A percentile compares a stretch with the other conserved stretches of the same genome.
Evolutionary conservation across 768 basidiomycete species (phyloP).

Genomic region (Phlebiopsis flavidoalba): DNA sequence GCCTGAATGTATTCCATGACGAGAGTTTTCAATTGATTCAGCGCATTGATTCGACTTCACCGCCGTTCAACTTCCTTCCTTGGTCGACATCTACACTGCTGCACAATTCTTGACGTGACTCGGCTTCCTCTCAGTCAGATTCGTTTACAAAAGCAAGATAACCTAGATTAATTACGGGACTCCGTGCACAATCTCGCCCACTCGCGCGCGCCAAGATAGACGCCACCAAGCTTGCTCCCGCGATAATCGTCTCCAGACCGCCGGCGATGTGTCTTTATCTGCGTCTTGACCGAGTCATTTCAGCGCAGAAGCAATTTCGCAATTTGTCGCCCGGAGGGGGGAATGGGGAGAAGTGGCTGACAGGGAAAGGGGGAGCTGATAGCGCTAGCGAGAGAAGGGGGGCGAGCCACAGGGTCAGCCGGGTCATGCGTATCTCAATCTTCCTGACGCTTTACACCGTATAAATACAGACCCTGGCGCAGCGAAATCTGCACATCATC

Average conservation of each 20-base stretch:
- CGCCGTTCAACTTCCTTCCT: no score
- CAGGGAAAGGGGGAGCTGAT: background rate
- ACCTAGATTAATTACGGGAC: background rate
- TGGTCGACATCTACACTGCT: no score
- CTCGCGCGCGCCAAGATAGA: background rate
- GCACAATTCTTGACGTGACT: no score
- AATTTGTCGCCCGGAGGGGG: background rate
- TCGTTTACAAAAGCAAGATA: background rate
- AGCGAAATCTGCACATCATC: no score
- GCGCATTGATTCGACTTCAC: no score
- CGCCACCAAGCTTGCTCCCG: background rate
- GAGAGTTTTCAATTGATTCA: no score
- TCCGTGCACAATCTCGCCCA: background rate
- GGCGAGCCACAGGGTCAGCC: background rate
- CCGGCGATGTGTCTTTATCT: background rate
- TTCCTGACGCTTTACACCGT: background rate
- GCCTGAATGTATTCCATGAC: no score
- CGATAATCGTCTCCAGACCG: background rate
- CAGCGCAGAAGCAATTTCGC: background rate
- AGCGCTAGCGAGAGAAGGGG: background rate
- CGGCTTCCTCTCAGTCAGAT: no score
- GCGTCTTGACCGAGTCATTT: background rate
- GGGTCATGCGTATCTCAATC: constrained; percentile 6
- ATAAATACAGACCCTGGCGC: constrained; percentile 3
- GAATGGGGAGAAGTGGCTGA: background rate